These are phyloP conservation scores for Persicaria tinctoria DNA, from an alignment of 148 eudicot species.

Conservation along the genomic window DNA sequence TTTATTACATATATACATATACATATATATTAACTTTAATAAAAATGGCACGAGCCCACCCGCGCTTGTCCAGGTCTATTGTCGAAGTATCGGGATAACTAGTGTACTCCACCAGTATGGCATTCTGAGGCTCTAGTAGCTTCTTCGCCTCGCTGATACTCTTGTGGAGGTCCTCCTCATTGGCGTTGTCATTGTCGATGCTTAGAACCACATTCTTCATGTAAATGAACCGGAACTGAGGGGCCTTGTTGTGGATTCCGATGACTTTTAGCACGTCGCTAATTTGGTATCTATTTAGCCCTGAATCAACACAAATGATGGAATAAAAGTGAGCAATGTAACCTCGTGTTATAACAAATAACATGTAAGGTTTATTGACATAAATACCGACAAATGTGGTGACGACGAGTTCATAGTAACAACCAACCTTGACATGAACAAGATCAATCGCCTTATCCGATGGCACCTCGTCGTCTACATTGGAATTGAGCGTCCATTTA, in stretches of 20 bases:
- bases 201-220: constrained; percentile 64
- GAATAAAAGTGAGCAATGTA: background rate
- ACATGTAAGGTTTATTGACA: background rate
- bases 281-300: constrained; percentile 56
- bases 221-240: constrained; percentile 74
- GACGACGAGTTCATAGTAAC: constrained; percentile 63
- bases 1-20: too few relatives aligned
- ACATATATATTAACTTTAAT: too few relatives aligned
- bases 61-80: constrained; percentile 45
- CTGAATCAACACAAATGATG: constrained; percentile 19
- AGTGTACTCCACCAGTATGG: constrained; percentile 58
- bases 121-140: constrained; percentile 41
- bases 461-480: constrained; percentile 34
- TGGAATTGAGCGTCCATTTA: constrained; percentile 21
- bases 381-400: constrained; percentile 59
- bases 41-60: too few relatives aligned
- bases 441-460: constrained; percentile 36
- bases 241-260: constrained; percentile 62
- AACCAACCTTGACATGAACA: constrained; percentile 46
- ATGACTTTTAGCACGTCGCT: constrained; percentile 78
- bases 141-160: constrained; percentile 52
- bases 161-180: constrained; percentile 61
- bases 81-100: constrained; percentile 58
- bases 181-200: constrained; percentile 71
- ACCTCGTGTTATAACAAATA: too few relatives aligned